A percentile compares a stretch with the other conserved stretches of the same genome.
Conservation (phyloP, 768 basidiomycete species). For the Xerocomus spinulosus region DNA sequence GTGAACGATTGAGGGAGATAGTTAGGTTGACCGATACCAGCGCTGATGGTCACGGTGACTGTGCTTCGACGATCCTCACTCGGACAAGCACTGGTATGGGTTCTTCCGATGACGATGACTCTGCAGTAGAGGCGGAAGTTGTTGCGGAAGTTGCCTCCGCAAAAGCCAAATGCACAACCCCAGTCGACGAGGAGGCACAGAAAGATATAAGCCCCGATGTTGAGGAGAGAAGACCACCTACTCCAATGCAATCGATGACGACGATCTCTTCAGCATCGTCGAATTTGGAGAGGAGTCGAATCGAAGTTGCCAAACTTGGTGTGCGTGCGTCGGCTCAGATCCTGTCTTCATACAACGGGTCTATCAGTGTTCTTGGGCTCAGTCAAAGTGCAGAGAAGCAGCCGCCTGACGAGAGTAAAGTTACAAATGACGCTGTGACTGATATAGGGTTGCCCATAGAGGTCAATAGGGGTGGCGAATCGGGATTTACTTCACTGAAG, state of each 20-base stretch:
- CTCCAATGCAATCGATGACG: conserved; percentile 11
- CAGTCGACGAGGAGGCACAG: background rate
- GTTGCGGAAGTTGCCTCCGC: conserved; percentile 17
- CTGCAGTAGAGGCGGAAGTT: conserved; percentile 24
- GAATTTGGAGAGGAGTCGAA: conserved; percentile 24
- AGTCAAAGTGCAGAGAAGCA: conserved; percentile 8
- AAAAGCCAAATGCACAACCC: conserved; percentile 2
- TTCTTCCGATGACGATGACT: conserved; percentile 27
- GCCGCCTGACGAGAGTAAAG: conserved; percentile 4
- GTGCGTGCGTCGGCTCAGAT: conserved; percentile 29
- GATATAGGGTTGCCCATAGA: conserved; percentile 28
- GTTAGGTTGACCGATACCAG: conserved; percentile 54
- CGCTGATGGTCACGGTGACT: conserved; percentile 37
- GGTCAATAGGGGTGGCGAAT: conserved; percentile 28
- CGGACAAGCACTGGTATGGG: conserved; percentile 11
- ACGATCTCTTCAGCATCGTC: conserved; percentile 19
- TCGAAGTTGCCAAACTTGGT: conserved; percentile 29
- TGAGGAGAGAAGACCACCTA: conserved; percentile 6
- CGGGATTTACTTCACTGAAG: conserved; percentile 48
- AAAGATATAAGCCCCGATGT: background rate
- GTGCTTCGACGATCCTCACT: conserved; percentile 25
- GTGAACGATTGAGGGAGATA: conserved; percentile 66
- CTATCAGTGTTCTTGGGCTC: conserved; percentile 14
- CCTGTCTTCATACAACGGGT: conserved; percentile 22
- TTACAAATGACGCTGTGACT: conserved; percentile 10